These are phyloP conservation scores for Lepiota brunneoincarnata DNA, from an alignment of 768 basidiomycete species.

Conservation along the genomic window DNA sequence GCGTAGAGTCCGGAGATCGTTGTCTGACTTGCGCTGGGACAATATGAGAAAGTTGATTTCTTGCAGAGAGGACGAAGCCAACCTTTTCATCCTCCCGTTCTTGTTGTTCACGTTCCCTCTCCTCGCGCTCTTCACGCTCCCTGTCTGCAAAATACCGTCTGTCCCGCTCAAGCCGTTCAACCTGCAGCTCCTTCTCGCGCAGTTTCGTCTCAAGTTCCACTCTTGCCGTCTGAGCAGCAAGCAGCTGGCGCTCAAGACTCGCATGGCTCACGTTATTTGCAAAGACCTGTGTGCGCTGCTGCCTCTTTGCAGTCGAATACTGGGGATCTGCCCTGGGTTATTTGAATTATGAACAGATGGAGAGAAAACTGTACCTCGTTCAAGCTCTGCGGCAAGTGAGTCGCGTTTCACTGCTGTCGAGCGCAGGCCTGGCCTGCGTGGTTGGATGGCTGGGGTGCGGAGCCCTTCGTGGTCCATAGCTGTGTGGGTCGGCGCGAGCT, in stretches of 20 bases:
- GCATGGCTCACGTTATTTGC: conserved; percentile 60
- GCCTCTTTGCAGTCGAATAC: conserved; percentile 62
- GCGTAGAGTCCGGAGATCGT: conserved; percentile 52
- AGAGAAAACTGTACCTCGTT: conserved; percentile 46
- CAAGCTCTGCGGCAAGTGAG: conserved; percentile 64
- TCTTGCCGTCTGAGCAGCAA: conserved; percentile 57
- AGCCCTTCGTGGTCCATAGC: too few relatives aligned
- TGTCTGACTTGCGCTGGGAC: conserved; percentile 44
- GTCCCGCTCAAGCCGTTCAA: conserved; percentile 70
- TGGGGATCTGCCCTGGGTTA: conserved; percentile 50
- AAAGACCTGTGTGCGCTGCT: conserved; percentile 63
- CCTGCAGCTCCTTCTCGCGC: conserved; percentile 56
- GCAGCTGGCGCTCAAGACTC: conserved; percentile 65
- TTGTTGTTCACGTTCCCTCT: conserved; percentile 55
- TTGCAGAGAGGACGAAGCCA: conserved; percentile 13
- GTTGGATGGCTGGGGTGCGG: too few relatives aligned
- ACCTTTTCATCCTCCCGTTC: conserved; percentile 63
- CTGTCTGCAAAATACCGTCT: conserved; percentile 68
- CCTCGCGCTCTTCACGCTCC: conserved; percentile 65
- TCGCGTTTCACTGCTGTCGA: conserved; percentile 53
- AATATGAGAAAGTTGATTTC: conserved; percentile 21
- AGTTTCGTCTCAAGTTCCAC: conserved; percentile 67
- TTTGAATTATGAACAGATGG: background rate
- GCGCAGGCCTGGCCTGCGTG: too few relatives aligned
- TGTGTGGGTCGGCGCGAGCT: conserved; percentile 4